A percentile compares a stretch with the other conserved stretches of the same genome.
Evolutionary conservation across 345 rosid species (phyloP).

Genomic region (Heritiera fomes): DNA sequence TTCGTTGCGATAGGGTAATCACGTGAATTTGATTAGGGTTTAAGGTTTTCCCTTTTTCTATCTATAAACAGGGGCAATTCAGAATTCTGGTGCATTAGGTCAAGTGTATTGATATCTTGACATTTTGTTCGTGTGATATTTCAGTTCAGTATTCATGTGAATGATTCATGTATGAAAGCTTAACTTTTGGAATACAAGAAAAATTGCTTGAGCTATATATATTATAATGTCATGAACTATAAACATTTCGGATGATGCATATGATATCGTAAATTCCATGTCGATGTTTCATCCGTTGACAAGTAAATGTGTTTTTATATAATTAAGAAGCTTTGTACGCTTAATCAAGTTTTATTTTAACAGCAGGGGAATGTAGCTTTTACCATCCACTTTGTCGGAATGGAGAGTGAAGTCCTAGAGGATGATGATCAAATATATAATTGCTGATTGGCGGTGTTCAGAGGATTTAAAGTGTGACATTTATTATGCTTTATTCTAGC

Average conservation of each 20-base stretch:
- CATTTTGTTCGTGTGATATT: background rate
- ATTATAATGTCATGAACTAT: background rate
- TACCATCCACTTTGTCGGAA: constrained; percentile 5
- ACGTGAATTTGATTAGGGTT: background rate
- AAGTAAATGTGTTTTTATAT: background rate
- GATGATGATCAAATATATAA: constrained; percentile 16
- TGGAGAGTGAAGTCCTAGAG: constrained; percentile 25
- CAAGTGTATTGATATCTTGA: background rate
- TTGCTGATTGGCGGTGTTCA: background rate
- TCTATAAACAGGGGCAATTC: background rate
- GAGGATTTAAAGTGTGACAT: background rate
- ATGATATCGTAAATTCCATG: background rate
- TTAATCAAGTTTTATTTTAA: background rate
- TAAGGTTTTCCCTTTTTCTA: background rate
- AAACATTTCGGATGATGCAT: background rate
- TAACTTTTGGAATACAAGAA: background rate
- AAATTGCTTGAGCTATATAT: background rate
- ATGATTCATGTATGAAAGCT: background rate
- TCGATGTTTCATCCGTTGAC: background rate
- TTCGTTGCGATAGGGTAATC: background rate
- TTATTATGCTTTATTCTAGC: constrained; percentile 28
- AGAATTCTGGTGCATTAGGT: background rate
- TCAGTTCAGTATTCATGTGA: background rate
- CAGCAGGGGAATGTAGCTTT: background rate
- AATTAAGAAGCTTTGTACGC: background rate